Evolutionary conservation across 108 stramenopile species (phyloP).

Genomic region (Aurantiochytrium sp.): DNA sequence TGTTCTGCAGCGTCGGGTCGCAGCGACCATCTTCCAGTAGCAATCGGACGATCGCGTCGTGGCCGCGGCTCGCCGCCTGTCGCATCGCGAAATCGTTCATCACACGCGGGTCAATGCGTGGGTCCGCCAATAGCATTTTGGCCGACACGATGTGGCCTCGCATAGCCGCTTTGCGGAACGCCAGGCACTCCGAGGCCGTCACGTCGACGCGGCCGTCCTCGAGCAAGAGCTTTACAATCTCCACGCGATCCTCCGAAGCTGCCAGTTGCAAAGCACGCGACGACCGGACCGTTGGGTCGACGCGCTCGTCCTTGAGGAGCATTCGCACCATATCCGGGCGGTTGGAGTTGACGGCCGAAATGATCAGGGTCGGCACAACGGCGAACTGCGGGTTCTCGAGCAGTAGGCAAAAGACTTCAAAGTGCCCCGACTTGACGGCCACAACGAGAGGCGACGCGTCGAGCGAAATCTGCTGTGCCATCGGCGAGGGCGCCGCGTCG

Average conservation of each 20-base stretch:
- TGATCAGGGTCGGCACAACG: neutral
- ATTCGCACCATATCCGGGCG: neutral
- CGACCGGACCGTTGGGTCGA: neutral
- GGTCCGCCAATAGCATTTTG: neutral
- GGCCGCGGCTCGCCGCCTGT: neutral
- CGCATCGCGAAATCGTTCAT: neutral
- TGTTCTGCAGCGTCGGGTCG: neutral
- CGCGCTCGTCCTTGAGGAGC: neutral
- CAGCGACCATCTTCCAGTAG: neutral
- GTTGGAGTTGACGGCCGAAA: neutral
- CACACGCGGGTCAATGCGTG: neutral
- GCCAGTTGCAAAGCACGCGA: neutral
- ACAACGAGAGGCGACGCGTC: neutral
- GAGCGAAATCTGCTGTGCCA: neutral
- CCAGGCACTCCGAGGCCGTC: neutral
- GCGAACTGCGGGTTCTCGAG: neutral
- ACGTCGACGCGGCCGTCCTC: neutral
- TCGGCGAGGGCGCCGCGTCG: neutral
- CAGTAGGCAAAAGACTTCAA: neutral
- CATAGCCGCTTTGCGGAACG: neutral
- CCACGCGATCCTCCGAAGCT: neutral
- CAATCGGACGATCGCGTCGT: neutral
- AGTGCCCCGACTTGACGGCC: neutral
- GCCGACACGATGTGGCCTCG: neutral
- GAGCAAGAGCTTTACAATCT: neutral